Base-by-base conservation (phyloP, 169 alveolate species). In the Toxoplasma gondii region DNA sequence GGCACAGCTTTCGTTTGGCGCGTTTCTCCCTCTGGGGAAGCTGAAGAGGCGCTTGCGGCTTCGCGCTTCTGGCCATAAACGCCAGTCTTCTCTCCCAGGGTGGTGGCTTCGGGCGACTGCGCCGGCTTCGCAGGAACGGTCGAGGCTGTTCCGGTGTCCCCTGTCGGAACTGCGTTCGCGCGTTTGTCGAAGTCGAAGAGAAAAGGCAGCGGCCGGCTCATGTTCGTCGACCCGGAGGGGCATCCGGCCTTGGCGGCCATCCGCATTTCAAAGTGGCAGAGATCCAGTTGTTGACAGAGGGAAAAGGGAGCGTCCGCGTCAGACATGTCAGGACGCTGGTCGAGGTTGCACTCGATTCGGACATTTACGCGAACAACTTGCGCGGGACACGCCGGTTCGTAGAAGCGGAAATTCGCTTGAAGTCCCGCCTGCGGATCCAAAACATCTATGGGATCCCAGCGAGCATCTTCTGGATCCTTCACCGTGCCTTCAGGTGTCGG, bases 371-470 rank as follows among this genome's bases (percentile, higher is more conserved):
- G 86, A 1, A 38, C 43, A 4, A 78, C 22, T 45, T 78, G 86
- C n/a, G 86, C 39, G 9, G 86, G 86, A 27, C 86, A 78, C 44
- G 39, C 2, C 1, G 39, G 49, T 10, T 78, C 86, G 86, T 78
- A 78, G 24, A 36, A 19, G 29, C 86, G 39, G 86, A 78, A 78
- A 19, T 1, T 78, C 27, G 45, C 86, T n/a, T 78, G 86, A 19
- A 78, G 49, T 38, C 86, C 86, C 45, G 39, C 86, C 16, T 78
- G 45, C 45, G 86, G 44, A 9, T 78, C 86, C 86, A 78, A n/a
- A 4, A n/a, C 49, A 27, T 78, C 86, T 17, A 78, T 4, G 22
- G 86, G 86, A n/a, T n/a, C 43, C 86, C 86, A 78, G 86, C 86
- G 86, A 1, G 86, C 39, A 27, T 78, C 86, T 12, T 78, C 86